A percentile compares a stretch with the other conserved stretches of the same genome.
Conservation (phyloP, 139 green algal species). For the Cymbomonas tetramitiformis region DNA sequence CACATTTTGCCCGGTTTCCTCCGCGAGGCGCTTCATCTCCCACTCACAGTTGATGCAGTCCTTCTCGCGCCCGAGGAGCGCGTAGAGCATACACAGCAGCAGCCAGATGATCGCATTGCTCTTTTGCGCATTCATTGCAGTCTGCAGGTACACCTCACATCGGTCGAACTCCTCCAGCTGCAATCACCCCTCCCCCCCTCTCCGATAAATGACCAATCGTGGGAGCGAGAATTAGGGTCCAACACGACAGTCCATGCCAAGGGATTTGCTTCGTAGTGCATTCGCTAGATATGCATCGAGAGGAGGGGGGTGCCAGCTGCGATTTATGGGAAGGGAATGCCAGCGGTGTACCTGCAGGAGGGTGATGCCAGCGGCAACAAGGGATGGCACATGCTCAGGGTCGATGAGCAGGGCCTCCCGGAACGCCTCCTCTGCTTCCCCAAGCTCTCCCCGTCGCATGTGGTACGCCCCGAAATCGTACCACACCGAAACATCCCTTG, state of each 20-base stretch:
- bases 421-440: conserved; percentile 24
- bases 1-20: background rate
- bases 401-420: conserved; percentile 20
- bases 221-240: background rate
- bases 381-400: background rate
- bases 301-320: too few relatives aligned
- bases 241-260: background rate
- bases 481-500: conserved; percentile 16
- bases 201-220: too few relatives aligned
- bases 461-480: conserved; percentile 23
- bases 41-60: background rate
- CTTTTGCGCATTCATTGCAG: background rate
- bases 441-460: conserved; percentile 12
- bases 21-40: background rate
- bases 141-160: background rate
- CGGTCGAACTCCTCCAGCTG: background rate
- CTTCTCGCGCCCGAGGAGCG: background rate
- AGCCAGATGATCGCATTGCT: conserved; percentile 7
- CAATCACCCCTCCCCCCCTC: too few relatives aligned
- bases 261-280: conserved; percentile 12
- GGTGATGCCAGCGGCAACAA: conserved; percentile 9
- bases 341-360: conserved; percentile 14
- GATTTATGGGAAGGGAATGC: too few relatives aligned
- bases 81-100: conserved; percentile 18
- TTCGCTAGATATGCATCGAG: conserved; percentile 9